Base-by-base conservation (phyloP, 176 grass and related monocot species). In the Bothriochloa decipiens region DNA sequence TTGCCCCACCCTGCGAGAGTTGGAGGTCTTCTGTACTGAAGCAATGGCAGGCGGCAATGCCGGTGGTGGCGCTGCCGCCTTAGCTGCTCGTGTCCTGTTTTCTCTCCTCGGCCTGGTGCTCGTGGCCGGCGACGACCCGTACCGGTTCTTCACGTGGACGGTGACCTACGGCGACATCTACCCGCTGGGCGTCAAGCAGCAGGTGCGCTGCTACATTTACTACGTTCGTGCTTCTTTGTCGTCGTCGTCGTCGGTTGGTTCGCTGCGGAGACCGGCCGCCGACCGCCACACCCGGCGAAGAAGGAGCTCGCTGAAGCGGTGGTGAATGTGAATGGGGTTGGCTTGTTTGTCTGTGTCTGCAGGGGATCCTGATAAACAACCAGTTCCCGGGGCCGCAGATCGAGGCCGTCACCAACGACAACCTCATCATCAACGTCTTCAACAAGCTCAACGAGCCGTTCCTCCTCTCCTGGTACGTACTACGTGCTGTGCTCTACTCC, bases 361-460 rank as follows among this genome's bases (percentile, higher is more conserved):
- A 97, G 95, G 95, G 95, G 5, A 97, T 94, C 79, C 75, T 97
- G 88, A 97, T 97, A 72, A 93, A 97, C 33, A 89, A 87, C 18
- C 95, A 93, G 78, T 97, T 97, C 42, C 95, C 95, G 5, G 95
- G 92, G 74, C 95, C 95, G 68, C 95, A 94, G 91, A 89, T 97
- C 28, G 95, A 94, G 61, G 95, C 95, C 5, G 95, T 97, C 63
- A 97, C 95, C 49, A 97, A 97, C 62, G 95, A 97, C 76, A 94
- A 97, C 83, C 62, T 97, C 81, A 88, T 97, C 80, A 61, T 97
- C 90, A 97, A 94, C 53, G 95, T 97, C 35, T 92, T 86, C 88
- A 97, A 97, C 86, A 91, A 74, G n/a, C 91, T 97, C 82, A 84
- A 84, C 41, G 95, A 97, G 74, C 92, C 95, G 3, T 97, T 97